These are phyloP conservation scores for Chionographis japonica DNA, from an alignment of 106 monocot genomes.

Conservation along the genomic window DNA sequence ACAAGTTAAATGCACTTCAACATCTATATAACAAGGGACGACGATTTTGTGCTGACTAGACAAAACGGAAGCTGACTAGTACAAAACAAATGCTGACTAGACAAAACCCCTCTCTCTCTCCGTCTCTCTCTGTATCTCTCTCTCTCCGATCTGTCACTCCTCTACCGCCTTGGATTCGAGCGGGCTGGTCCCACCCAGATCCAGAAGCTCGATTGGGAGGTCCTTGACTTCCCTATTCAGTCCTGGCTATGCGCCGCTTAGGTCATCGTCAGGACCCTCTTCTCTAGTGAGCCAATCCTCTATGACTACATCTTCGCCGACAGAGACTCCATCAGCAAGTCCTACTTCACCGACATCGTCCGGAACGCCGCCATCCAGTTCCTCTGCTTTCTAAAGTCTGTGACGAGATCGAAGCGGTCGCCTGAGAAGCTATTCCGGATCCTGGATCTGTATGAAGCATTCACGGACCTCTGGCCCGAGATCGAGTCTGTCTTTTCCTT, in stretches of 20 bases:
- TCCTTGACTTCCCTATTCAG: conserved; percentile 30
- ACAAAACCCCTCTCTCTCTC: too few relatives aligned
- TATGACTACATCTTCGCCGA: conserved; percentile 41
- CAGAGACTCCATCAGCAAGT: conserved; percentile 20
- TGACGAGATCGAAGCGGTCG: conserved; percentile 26
- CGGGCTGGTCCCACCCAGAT: conserved; percentile 12
- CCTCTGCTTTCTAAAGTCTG: conserved; percentile 37
- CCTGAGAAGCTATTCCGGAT: conserved; percentile 56
- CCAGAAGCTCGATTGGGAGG: conserved; percentile 46
- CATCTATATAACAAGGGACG: too few relatives aligned
- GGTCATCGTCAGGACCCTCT: conserved; percentile 30
- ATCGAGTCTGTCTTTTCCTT: conserved; percentile 41
- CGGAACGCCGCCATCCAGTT: conserved; percentile 24
- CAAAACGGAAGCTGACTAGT: too few relatives aligned
- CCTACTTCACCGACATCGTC: conserved; percentile 38
- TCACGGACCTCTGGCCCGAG: conserved; percentile 40
- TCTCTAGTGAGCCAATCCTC: conserved; percentile 46
- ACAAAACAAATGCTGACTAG: too few relatives aligned
- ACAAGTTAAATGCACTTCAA: too few relatives aligned
- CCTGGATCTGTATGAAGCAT: conserved; percentile 39
- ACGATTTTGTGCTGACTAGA: too few relatives aligned
- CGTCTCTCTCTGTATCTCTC: too few relatives aligned
- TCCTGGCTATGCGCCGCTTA: conserved; percentile 32
- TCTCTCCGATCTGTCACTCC: conserved; percentile 38
- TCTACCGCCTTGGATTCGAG: conserved; percentile 52